phyloP scores from a whole-genome alignment of 2,329 filamentous ascomycete genomes.

The Nemania serpens region DNA sequence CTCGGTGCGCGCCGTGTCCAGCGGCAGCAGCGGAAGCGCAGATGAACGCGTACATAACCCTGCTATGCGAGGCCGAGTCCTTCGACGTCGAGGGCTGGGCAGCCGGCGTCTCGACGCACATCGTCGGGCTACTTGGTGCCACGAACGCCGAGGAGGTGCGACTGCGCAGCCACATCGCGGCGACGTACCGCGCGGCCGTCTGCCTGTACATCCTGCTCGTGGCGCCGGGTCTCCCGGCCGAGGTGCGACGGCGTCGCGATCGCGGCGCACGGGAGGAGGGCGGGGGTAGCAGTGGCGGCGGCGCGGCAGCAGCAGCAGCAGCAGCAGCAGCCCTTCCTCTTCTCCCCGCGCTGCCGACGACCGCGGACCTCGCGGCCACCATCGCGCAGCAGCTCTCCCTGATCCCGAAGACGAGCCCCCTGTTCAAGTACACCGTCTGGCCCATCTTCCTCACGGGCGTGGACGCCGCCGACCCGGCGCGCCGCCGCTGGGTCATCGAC shows the following conservation, averaged over 20 bases:
- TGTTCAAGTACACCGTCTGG: constrained; percentile 66
- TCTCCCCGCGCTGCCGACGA: constrained; percentile 46
- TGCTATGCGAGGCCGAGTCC: constrained; percentile 48
- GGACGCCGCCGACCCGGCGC: constrained; percentile 53
- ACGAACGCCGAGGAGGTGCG: constrained; percentile 47
- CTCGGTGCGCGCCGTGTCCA: constrained; percentile 16
- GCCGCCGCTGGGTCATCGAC: constrained; percentile 57
- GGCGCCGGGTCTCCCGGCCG: constrained; percentile 32
- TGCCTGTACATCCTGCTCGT: constrained; percentile 53
- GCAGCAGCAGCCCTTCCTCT: background rate
- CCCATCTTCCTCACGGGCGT: constrained; percentile 63
- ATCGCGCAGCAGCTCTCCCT: constrained; percentile 56
- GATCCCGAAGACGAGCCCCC: constrained; percentile 53
- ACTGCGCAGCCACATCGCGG: constrained; percentile 49
- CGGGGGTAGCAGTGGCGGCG: no score
- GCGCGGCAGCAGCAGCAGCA: no score
- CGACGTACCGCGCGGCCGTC: constrained; percentile 52
- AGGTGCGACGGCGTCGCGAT: constrained; percentile 15
- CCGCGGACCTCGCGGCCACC: constrained; percentile 52
- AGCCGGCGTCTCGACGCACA: constrained; percentile 42
- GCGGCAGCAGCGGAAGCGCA: constrained; percentile 35
- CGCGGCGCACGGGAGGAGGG: no score
- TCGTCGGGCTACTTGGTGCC: constrained; percentile 32
- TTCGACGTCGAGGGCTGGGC: constrained; percentile 53
- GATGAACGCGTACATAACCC: constrained; percentile 44